Evolutionary conservation across 495 filamentous ascomycete species (phyloP).

Genomic region (Melanomma pulvis-pyrius): DNA sequence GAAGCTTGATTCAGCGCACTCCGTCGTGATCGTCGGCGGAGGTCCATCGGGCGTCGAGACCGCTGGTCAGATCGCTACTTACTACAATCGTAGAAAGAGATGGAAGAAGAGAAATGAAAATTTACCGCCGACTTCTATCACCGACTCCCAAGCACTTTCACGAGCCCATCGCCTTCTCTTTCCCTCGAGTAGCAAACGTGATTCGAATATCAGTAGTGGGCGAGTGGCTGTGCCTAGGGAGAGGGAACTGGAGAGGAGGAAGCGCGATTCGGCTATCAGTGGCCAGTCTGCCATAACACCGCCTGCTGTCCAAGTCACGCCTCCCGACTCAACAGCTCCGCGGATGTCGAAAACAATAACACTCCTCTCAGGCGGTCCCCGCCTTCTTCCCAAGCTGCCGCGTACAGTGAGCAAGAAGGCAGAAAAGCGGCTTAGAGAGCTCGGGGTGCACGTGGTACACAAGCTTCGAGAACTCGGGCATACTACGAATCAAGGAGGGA

Average conservation of each 20-base stretch:
- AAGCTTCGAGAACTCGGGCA: constrained; percentile 20
- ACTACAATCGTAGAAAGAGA: constrained; percentile 24
- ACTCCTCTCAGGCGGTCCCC: constrained; percentile 29
- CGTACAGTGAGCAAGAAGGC: constrained; percentile 22
- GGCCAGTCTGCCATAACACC: neutral
- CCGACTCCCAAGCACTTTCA: neutral
- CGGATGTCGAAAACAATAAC: constrained; percentile 25
- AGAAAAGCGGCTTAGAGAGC: constrained; percentile 22
- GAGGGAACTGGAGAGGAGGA: neutral
- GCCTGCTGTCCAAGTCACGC: neutral
- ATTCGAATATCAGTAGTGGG: neutral
- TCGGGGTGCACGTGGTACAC: constrained; percentile 38
- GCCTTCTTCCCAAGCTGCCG: constrained; percentile 28
- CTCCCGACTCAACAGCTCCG: neutral
- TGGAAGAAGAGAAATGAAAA: neutral
- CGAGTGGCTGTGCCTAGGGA: neutral
- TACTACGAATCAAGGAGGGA: constrained; percentile 21
- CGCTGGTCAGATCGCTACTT: constrained; percentile 38
- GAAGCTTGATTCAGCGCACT: constrained; percentile 26
- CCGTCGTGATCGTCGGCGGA: constrained; percentile 33
- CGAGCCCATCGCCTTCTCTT: constrained; percentile 6
- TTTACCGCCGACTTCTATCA: neutral
- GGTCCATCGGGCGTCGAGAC: constrained; percentile 34
- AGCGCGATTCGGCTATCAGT: neutral
- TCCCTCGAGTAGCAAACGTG: neutral